Conservation (phyloP, 179 eudicot species). For the Actinidia chinensis region DNA sequence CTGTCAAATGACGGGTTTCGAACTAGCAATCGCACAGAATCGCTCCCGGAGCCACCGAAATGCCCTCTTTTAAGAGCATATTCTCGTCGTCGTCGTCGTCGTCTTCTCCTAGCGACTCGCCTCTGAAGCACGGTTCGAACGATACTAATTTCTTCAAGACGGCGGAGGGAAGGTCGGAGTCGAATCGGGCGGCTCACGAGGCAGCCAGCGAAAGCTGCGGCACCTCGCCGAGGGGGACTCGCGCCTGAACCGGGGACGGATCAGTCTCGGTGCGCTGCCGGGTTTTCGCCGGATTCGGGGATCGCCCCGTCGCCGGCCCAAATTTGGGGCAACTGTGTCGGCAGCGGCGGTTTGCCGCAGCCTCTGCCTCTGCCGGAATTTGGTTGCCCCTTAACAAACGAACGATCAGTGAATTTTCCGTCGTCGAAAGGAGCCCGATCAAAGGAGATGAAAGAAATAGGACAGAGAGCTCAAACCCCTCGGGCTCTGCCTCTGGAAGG, state of each 20-base stretch:
- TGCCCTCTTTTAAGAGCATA: conserved; percentile 35
- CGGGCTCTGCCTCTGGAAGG: conserved; percentile 25
- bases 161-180: conserved; percentile 5
- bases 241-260: conserved; percentile 24
- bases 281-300: conserved; percentile 30
- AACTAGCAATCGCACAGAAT: not conserved
- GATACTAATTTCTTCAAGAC: not conserved
- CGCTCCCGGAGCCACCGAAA: conserved; percentile 17
- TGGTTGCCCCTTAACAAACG: not conserved
- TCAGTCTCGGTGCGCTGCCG: conserved; percentile 26
- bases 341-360: conserved; percentile 46
- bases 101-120: conserved; percentile 24
- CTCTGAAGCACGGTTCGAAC: conserved; percentile 10
- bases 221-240: conserved; percentile 43
- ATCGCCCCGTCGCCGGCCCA: conserved; percentile 15
- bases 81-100: conserved; percentile 23
- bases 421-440: no score
- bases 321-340: conserved; percentile 29
- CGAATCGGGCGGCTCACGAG: conserved; percentile 53
- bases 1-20: not conserved
- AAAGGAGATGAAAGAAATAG: no score
- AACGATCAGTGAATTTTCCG: conserved; percentile 34
- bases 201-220: conserved; percentile 56
- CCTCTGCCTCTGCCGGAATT: conserved; percentile 67
- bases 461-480: no score